A percentile compares a stretch with the other conserved stretches of the same genome.
These are phyloP conservation scores for Emiliania huxleyi DNA, from an alignment of 78 protist species.

Conservation along the genomic window DNA sequence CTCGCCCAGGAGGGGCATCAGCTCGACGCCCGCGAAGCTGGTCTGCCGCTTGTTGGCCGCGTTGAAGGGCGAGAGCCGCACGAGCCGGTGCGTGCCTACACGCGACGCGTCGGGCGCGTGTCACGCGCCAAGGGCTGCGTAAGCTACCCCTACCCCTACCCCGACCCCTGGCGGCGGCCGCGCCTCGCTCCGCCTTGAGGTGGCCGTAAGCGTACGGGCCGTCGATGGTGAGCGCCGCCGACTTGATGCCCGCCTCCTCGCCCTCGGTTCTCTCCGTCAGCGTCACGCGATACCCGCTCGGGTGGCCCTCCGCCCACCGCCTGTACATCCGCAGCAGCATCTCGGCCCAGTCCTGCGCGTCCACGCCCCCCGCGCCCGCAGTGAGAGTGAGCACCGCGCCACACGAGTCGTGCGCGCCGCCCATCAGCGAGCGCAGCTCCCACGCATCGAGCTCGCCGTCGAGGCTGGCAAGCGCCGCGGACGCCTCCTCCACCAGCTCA, in stretches of 20 bases:
- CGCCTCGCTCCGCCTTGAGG: conserved; percentile 26
- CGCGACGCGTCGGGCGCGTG: too few species aligned
- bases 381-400: neutral
- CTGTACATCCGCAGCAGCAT: conserved; percentile 46
- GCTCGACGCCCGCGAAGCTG: conserved; percentile 40
- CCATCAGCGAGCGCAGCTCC: neutral
- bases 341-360: conserved; percentile 50
- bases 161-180: too few species aligned
- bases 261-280: neutral
- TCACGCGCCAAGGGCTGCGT: too few species aligned
- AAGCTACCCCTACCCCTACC: too few species aligned
- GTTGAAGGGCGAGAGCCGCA: conserved; percentile 51
- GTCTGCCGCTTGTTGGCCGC: conserved; percentile 36
- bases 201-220: conserved; percentile 24
- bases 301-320: conserved; percentile 27
- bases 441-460: neutral
- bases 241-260: conserved; percentile 41
- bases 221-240: conserved; percentile 26
- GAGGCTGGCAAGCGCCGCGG: neutral
- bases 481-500: neutral
- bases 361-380: conserved; percentile 49
- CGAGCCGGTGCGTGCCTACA: conserved; percentile 51
- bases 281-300: conserved; percentile 16
- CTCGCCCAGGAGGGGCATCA: conserved; percentile 43
- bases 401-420: conserved; percentile 1